phyloP scores from a whole-genome alignment of 2,329 filamentous ascomycete species.

The Coniochaeta sp. region DNA sequence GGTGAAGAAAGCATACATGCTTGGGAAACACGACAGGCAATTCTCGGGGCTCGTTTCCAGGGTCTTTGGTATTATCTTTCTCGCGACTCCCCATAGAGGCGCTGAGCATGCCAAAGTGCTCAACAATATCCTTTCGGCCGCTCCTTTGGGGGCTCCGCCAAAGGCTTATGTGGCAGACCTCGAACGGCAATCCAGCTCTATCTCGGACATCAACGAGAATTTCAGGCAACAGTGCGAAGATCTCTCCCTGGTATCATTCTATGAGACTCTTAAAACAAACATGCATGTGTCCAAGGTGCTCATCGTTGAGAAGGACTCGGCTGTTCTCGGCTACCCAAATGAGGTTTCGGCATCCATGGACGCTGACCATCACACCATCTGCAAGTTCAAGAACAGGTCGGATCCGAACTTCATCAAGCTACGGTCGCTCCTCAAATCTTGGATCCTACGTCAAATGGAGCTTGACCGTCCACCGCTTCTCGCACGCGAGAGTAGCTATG shows the following conservation, averaged over 20 bases:
- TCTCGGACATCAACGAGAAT: constrained; percentile 20
- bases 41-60: constrained; percentile 1
- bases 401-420: constrained; percentile 5
- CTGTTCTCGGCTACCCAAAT: neutral
- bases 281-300: constrained; percentile 2
- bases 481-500: neutral
- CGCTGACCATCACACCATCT: constrained; percentile 1
- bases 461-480: neutral
- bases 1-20: constrained; percentile 8
- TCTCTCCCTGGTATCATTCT: constrained; percentile 21
- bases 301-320: neutral
- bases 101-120: constrained; percentile 5
- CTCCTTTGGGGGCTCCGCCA: neutral
- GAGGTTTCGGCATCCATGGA: neutral
- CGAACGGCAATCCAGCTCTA: constrained; percentile 8
- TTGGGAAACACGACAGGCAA: neutral
- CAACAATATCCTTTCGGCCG: constrained; percentile 5
- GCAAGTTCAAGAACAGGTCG: neutral
- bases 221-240: constrained; percentile 16
- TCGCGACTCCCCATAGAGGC: constrained; percentile 10
- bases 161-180: constrained; percentile 15
- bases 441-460: neutral
- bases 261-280: constrained; percentile 18
- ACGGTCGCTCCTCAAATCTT: neutral
- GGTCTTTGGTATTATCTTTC: constrained; percentile 7